phyloP scores from a whole-genome alignment of 495 filamentous ascomycete species.

The Penicillium atrosanguineum region DNA sequence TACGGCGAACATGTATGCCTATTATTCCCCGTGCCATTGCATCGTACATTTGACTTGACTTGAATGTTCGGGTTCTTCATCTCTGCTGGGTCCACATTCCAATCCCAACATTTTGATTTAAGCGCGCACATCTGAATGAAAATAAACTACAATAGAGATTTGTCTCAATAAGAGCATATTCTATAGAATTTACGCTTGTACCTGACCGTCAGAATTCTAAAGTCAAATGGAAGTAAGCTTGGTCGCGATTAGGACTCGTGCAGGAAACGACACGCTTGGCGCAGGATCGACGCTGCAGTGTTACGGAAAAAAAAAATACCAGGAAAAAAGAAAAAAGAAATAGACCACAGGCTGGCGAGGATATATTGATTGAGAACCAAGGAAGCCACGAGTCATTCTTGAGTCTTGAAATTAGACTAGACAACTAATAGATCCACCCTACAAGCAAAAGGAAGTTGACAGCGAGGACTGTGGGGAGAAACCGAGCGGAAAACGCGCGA shows the following conservation, averaged over 20 bases:
- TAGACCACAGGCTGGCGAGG: background rate
- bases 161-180: background rate
- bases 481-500: constrained; percentile 13
- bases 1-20: background rate
- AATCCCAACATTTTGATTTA: constrained; percentile 18
- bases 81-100: constrained; percentile 13
- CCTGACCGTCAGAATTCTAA: background rate
- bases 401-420: background rate
- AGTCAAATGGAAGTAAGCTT: background rate
- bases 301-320: no score
- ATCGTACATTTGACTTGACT: background rate
- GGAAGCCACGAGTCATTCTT: background rate
- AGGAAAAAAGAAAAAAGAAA: background rate
- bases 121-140: constrained; percentile 9
- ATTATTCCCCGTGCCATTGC: background rate
- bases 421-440: background rate
- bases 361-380: background rate
- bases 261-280: constrained; percentile 20
- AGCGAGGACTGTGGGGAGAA: constrained; percentile 1
- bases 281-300: constrained; percentile 20
- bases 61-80: constrained; percentile 1
- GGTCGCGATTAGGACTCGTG: background rate
- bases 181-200: background rate
- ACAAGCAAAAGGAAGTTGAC: background rate
- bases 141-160: constrained; percentile 10